Conservation (phyloP, 805 yeast genomes). For the Teunomyces barrocoloradensis region DNA sequence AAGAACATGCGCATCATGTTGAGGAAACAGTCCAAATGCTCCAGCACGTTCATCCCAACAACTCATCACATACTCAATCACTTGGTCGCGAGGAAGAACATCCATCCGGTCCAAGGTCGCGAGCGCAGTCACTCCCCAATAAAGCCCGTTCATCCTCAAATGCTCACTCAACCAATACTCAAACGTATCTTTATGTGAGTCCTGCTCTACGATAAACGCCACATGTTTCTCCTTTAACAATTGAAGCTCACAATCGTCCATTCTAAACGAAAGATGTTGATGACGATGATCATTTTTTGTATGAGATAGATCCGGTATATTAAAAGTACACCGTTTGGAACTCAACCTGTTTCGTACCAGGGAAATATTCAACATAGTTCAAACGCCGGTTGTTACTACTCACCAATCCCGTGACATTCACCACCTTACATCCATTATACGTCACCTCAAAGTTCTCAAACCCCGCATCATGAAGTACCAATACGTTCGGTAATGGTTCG, state of each 20-base stretch:
- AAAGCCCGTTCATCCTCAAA: conserved; percentile 83
- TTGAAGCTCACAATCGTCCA: background rate
- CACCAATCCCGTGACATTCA: conserved; percentile 50
- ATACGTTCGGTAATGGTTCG: conserved; percentile 72
- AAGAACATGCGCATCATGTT: conserved; percentile 84
- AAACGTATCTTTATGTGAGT: conserved; percentile 45
- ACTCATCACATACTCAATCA: conserved; percentile 62
- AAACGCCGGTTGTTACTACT: conserved; percentile 38
- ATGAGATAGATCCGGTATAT: background rate
- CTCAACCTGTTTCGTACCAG: conserved; percentile 52
- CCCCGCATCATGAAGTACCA: conserved; percentile 64
- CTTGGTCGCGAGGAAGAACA: conserved; percentile 58
- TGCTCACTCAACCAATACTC: conserved; percentile 92
- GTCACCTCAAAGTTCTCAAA: conserved; percentile 71
- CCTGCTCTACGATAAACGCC: conserved; percentile 33
- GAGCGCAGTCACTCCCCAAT: conserved; percentile 90
- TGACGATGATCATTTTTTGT: too few relatives aligned
- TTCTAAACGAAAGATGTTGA: background rate
- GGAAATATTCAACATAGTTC: conserved; percentile 71
- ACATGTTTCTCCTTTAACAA: conserved; percentile 28
- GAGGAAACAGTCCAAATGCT: conserved; percentile 88
- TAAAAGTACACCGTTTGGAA: conserved; percentile 44
- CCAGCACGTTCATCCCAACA: conserved; percentile 63
- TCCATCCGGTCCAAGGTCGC: conserved; percentile 48
- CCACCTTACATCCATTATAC: conserved; percentile 77